Percentiles rank a stretch among this genome's conserved stretches.
These are phyloP conservation scores for Nicotiana knightiana DNA, from an alignment of 257 asterid genomes.

Conservation along the genomic window DNA sequence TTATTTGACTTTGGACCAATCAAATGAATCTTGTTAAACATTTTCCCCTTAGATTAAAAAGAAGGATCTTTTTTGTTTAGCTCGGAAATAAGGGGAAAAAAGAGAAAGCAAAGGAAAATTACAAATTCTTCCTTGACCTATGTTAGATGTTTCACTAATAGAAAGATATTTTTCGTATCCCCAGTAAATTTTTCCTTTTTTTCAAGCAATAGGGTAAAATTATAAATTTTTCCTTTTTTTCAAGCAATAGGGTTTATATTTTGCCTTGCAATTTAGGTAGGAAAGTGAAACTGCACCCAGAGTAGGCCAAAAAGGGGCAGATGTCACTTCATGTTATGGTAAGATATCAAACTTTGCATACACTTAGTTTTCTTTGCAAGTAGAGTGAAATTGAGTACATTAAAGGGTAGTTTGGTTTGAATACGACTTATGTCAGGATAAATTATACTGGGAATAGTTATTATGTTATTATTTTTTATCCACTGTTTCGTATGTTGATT, in stretches of 20 bases:
- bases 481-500: too few relatives aligned
- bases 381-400: constrained; percentile 1
- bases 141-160: too few relatives aligned
- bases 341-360: neutral
- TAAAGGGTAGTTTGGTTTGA: neutral
- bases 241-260: neutral
- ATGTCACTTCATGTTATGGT: constrained; percentile 5
- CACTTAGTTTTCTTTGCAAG: constrained; percentile 9
- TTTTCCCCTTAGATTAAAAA: neutral
- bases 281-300: constrained; percentile 1
- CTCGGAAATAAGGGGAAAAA: neutral
- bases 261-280: neutral
- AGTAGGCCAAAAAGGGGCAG: neutral
- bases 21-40: neutral
- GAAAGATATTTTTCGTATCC: neutral
- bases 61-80: neutral
- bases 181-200: neutral
- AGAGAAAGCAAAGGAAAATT: neutral
- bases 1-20: neutral
- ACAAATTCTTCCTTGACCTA: too few relatives aligned
- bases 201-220: neutral
- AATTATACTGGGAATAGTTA: too few relatives aligned
- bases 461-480: too few relatives aligned
- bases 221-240: neutral
- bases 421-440: too few relatives aligned